Evolutionary conservation across 2,329 filamentous ascomycete species (phyloP), one percentile per base, ranked within the genome.

Genomic region (Fusarium sp.): DNA sequence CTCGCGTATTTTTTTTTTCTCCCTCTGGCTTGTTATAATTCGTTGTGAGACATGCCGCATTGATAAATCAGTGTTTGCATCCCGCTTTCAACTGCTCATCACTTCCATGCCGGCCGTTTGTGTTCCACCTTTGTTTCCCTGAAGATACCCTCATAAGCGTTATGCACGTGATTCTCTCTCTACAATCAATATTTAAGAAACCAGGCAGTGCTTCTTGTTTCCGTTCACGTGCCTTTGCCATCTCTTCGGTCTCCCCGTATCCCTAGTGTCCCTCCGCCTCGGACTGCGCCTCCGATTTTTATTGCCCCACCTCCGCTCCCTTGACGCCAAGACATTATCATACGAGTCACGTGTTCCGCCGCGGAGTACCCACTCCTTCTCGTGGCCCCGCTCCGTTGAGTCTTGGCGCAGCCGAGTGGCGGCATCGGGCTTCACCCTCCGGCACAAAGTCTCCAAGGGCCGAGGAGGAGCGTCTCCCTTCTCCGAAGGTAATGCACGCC

Each of bases 291-390:
- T 58, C 56, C 42, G 24, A 45, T 40, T 48, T 43, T 31, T 31
- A 10, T 31, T 13, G 28, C 10, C 28, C 28, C 40, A 42, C 45
- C 48, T 70, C 66, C 63, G 52, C 53, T 46, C 24, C 39, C 31
- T 36, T 17, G 10, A 50, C 38, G 51, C 56, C 55, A 61, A 62
- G 63, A 48, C 18, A 33, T 34, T n/a, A 55, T 68, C 58, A 28
- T 64, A 65, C 55, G 48, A 65, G 67, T 74, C 72, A 74, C 72
- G 72, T 74, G 72, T 60, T 66, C 69, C 72, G 71, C 69, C 40
- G 46, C 66, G 59, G 59, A 24, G 45, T 13, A 34, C 33, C 55
- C 68, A 55, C 58, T 53, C 49, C 28, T 31, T 62, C 53, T 61
- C 46, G 28, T 20, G 24, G 45, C 48, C 55, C 68, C 64, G 63